Evolutionary conservation across 352 stramenopile genomes (phyloP), one percentile per base, ranked within the genome.

Genomic region (Phytophthora fragariae): DNA sequence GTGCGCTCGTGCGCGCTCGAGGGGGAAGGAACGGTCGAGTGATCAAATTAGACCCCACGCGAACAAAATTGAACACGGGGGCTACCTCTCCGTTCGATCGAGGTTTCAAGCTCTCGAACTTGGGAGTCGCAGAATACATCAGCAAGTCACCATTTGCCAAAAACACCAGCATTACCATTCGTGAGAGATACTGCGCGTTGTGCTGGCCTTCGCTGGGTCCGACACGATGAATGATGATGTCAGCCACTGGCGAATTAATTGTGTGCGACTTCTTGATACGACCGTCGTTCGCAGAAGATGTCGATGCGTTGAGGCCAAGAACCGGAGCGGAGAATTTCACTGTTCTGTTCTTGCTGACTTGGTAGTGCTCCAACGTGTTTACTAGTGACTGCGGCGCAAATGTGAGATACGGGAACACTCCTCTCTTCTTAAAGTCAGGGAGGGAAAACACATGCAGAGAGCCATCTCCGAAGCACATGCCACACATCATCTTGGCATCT

Each of bases 141-240:
- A 96, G 80, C 76, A 96, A 68, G 52, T 96, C 90, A 14, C 90
- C 90, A 31, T 96, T 96, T 1, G 90, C 88, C 5, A 96, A 68
- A 29, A 95, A 96, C 24, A 96, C 90, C 4, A 96, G 72, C 58
- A 96, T 68, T 15, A 95, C 88, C 88, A 96, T 95, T 3, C 83
- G 83, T 15, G 84, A 73, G 35, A 96, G 82, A 59, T 90, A 89
- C 58, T 94, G 86, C 9, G 86, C 76, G 47, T 96, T 95, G 19
- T 88, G 66, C 15, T 85, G 81, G 0, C 82, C 86, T 75, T 96
- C 90, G 46, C 82, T 92, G 8, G 90, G 88, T 8, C 90, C 90
- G 5, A 96, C 77, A 19, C 90, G 86, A 59, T 95, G 88, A 54
- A 96, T 93, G 4, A 83, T 77, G 39, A 96, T 93, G 52, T 96